Evolutionary conservation across 805 yeast genomes (phyloP).

Genomic region (Naumovozyma baii): DNA sequence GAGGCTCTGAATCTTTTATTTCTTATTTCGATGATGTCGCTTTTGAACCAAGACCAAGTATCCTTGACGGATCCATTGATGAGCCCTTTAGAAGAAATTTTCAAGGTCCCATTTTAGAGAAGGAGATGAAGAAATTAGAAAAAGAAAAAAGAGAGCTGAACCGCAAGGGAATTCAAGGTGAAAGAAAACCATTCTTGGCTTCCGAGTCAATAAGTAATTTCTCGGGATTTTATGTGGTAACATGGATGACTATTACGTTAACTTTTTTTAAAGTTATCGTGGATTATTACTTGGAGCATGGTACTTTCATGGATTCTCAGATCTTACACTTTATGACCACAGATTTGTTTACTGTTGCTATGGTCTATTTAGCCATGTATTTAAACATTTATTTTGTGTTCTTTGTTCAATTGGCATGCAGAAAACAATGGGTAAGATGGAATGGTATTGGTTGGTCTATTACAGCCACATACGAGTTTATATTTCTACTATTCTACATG

Average conservation of each 20-base stretch:
- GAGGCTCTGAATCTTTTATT: constrained; percentile 26
- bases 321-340: constrained; percentile 48
- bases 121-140: constrained; percentile 11
- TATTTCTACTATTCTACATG: constrained; percentile 44
- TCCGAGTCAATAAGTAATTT: constrained; percentile 31
- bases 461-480: constrained; percentile 48
- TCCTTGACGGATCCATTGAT: constrained; percentile 40
- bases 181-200: background rate
- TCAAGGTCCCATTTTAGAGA: constrained; percentile 26
- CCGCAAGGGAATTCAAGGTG: background rate
- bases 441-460: constrained; percentile 49
- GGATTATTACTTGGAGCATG: constrained; percentile 39
- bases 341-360: constrained; percentile 57
- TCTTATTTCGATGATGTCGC: constrained; percentile 49
- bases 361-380: constrained; percentile 72
- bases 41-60: constrained; percentile 36
- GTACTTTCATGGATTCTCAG: constrained; percentile 34
- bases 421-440: constrained; percentile 48
- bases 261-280: constrained; percentile 44
- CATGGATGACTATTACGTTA: constrained; percentile 62
- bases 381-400: constrained; percentile 51
- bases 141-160: constrained; percentile 3
- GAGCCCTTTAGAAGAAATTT: constrained; percentile 22
- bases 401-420: constrained; percentile 47
- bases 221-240: constrained; percentile 71